Conservation (phyloP, 176 grass and related monocot genomes). For the Rhynchospora tenuis region DNA sequence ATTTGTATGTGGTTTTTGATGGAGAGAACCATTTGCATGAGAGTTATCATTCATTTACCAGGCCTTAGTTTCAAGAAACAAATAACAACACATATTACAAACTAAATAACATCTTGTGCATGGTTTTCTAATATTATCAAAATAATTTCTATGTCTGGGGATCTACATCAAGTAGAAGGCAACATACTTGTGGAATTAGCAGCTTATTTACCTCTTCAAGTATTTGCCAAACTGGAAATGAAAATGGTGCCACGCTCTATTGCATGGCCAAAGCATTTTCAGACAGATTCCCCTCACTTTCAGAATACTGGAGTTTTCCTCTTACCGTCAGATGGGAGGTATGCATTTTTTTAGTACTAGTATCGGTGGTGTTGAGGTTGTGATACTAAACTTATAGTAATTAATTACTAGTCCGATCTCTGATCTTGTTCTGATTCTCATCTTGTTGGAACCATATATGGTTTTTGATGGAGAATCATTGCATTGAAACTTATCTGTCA, state of each 20-base stretch:
- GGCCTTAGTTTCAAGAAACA: too few species aligned
- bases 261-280: not conserved
- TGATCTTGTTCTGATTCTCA: not conserved
- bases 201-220: not conserved
- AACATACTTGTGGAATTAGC: not conserved
- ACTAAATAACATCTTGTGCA: too few species aligned
- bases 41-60: too few species aligned
- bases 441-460: not conserved
- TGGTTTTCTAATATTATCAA: not conserved
- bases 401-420: not conserved
- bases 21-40: too few species aligned
- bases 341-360: not conserved
- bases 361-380: not conserved
- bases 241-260: not conserved
- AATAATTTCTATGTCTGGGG: not conserved
- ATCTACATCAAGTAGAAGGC: not conserved
- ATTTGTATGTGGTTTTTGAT: too few species aligned
- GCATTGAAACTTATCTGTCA: not conserved
- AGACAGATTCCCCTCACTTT: not conserved
- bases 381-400: not conserved
- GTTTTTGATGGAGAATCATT: not conserved
- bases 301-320: not conserved
- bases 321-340: not conserved
- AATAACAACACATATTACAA: too few species aligned
- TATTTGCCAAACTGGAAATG: not conserved